These are phyloP conservation scores for Aureobasidium pullulans DNA, from an alignment of 2,329 filamentous ascomycete genomes.

Conservation along the genomic window DNA sequence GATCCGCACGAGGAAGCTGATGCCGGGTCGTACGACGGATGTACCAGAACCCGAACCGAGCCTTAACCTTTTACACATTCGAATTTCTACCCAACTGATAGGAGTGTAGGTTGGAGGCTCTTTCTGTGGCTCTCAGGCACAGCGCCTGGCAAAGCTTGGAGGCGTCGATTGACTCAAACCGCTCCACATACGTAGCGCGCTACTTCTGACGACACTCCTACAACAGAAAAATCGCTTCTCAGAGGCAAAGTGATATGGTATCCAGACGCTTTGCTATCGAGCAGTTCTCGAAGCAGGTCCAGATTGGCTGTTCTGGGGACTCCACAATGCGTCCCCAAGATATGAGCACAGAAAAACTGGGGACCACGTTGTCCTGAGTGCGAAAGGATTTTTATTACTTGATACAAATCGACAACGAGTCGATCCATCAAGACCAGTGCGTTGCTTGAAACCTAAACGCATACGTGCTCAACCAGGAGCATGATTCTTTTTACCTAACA, in stretches of 20 bases:
- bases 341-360: not conserved
- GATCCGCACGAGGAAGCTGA: not conserved
- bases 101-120: not conserved
- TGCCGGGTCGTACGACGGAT: constrained; percentile 7
- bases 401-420: not conserved
- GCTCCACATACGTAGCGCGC: constrained; percentile 1
- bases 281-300: not conserved
- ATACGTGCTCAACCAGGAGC: constrained; percentile 9
- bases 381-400: constrained; percentile 8
- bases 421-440: not conserved
- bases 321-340: constrained; percentile 7
- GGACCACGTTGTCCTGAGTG: not conserved
- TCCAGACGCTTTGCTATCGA: not conserved
- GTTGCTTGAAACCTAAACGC: constrained; percentile 8
- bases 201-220: constrained; percentile 2
- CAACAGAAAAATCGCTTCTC: not conserved
- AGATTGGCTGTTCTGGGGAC: not conserved
- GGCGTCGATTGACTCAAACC: not conserved
- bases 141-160: not conserved
- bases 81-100: constrained; percentile 5
- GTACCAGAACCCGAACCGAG: constrained; percentile 2
- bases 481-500: constrained; percentile 10
- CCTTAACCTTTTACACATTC: constrained; percentile 14
- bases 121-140: not conserved
- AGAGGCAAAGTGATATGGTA: not conserved